A percentile compares a stretch with the other conserved stretches of the same genome.
phyloP scores from a whole-genome alignment of 108 stramenopile species.

The Chaetoceros muelleri region DNA sequence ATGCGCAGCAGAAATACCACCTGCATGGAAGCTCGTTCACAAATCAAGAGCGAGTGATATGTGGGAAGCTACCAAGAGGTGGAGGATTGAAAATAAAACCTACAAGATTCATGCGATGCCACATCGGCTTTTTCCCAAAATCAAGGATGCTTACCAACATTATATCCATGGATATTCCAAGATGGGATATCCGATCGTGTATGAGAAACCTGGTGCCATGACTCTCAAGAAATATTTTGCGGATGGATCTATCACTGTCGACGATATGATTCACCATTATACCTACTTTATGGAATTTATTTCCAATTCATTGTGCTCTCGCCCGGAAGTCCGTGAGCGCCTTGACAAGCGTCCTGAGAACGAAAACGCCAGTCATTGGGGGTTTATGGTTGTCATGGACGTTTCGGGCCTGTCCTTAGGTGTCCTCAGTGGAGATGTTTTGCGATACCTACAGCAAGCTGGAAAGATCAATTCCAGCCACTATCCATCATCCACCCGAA shows the following conservation, averaged over 20 bases:
- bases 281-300: slow-evolving; percentile 49
- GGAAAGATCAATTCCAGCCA: slow-evolving; percentile 43
- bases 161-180: slow-evolving; percentile 37
- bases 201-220: slow-evolving; percentile 51
- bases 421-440: slow-evolving; percentile 38
- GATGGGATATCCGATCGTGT: slow-evolving; percentile 36
- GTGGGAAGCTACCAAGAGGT: slow-evolving; percentile 34
- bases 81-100: slow-evolving; percentile 28
- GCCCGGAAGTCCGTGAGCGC: slow-evolving; percentile 1
- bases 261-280: slow-evolving; percentile 51
- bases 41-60: slow-evolving; percentile 21
- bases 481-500: slow-evolving; percentile 38
- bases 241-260: slow-evolving; percentile 24
- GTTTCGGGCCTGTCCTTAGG: slow-evolving; percentile 30
- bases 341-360: slow-evolving; percentile 3
- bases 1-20: slow-evolving; percentile 16
- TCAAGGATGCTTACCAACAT: slow-evolving; percentile 50
- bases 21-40: slow-evolving; percentile 20
- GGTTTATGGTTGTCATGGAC: slow-evolving; percentile 52
- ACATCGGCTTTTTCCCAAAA: slow-evolving; percentile 33
- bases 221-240: slow-evolving; percentile 40
- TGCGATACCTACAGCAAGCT: slow-evolving; percentile 38
- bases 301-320: slow-evolving; percentile 21
- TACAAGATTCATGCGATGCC: slow-evolving; percentile 38
- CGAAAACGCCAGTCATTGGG: slow-evolving; percentile 14